phyloP scores from a whole-genome alignment of 495 filamentous ascomycete species.

The Podospora anserina region DNA sequence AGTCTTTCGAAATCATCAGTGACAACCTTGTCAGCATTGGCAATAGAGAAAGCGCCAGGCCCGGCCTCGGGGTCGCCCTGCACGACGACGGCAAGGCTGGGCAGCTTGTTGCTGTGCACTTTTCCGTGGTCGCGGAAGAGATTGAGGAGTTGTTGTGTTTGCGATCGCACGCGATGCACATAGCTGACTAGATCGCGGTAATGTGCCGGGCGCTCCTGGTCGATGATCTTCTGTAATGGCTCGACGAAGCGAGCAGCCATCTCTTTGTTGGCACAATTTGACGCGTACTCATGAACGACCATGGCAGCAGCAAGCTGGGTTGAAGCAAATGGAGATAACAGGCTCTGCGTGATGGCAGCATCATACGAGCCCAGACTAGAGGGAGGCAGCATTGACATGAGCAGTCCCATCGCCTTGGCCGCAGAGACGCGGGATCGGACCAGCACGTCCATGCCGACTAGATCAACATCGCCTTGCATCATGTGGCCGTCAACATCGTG shows the following conservation, averaged over 20 bases:
- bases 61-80: conserved; percentile 90
- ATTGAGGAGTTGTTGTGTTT: conserved; percentile 84
- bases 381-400: conserved; percentile 61
- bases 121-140: conserved; percentile 84
- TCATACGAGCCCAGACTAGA: conserved; percentile 51
- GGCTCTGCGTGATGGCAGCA: conserved; percentile 55
- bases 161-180: conserved; percentile 80
- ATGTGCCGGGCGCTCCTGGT: conserved; percentile 71
- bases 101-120: conserved; percentile 67
- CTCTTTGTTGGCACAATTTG: conserved; percentile 43
- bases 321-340: conserved; percentile 70
- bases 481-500: conserved; percentile 98
- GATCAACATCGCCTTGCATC: conserved; percentile 92
- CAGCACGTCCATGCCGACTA: conserved; percentile 84
- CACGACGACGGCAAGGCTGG: conserved; percentile 77
- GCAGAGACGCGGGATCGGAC: conserved; percentile 85
- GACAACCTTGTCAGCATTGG: conserved; percentile 81
- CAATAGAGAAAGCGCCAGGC: conserved; percentile 83
- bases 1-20: conserved; percentile 78
- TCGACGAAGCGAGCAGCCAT: conserved; percentile 48
- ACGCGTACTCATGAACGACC: conserved; percentile 86
- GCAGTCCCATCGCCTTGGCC: conserved; percentile 74
- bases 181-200: conserved; percentile 88
- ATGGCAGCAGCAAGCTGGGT: conserved; percentile 81
- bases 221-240: conserved; percentile 67